Percentiles rank a stretch among this genome's conserved stretches.
phyloP scores from a whole-genome alignment of 1,284 basidiomycete genomes.

The Schizophyllum amplum region DNA sequence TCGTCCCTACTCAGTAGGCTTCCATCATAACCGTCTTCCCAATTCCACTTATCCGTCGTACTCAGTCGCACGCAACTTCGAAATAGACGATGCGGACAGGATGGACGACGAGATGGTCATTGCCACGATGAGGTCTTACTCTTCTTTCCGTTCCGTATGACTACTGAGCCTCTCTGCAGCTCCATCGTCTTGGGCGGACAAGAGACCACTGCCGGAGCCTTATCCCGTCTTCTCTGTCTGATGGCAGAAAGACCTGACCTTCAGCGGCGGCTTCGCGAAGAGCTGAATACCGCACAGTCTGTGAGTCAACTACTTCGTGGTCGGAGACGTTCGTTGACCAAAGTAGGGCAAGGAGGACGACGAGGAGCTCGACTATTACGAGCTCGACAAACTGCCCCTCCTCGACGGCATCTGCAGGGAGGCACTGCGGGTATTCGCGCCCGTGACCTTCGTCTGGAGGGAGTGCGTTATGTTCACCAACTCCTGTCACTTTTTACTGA shows the following conservation, averaged over 20 bases:
- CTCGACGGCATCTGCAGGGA: constrained; percentile 24
- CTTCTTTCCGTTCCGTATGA: too few relatives aligned
- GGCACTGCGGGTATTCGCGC: constrained; percentile 21
- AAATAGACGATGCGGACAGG: constrained; percentile 12
- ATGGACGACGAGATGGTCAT: constrained; percentile 17
- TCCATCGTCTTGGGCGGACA: constrained; percentile 19
- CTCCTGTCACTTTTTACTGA: too few relatives aligned
- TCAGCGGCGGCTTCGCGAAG: constrained; percentile 14
- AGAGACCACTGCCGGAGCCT: constrained; percentile 17
- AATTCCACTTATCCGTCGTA: background rate
- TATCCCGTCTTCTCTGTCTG: constrained; percentile 15
- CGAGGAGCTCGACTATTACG: constrained; percentile 18
- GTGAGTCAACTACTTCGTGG: too few relatives aligned
- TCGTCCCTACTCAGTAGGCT: constrained; percentile 18
- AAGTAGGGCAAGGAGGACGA: constrained; percentile 12
- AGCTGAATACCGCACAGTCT: constrained; percentile 12
- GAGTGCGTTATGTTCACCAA: constrained; percentile 10
- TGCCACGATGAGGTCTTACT: constrained; percentile 17
- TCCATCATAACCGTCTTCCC: too few relatives aligned
- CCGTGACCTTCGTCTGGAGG: constrained; percentile 14
- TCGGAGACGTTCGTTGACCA: too few relatives aligned
- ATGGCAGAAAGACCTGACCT: constrained; percentile 14
- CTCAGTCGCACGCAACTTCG: constrained; percentile 17
- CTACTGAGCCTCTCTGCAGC: too few relatives aligned
- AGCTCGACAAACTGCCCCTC: constrained; percentile 20